Conservation (phyloP, 306 rosid genomes). For the Carpinus viminea region DNA sequence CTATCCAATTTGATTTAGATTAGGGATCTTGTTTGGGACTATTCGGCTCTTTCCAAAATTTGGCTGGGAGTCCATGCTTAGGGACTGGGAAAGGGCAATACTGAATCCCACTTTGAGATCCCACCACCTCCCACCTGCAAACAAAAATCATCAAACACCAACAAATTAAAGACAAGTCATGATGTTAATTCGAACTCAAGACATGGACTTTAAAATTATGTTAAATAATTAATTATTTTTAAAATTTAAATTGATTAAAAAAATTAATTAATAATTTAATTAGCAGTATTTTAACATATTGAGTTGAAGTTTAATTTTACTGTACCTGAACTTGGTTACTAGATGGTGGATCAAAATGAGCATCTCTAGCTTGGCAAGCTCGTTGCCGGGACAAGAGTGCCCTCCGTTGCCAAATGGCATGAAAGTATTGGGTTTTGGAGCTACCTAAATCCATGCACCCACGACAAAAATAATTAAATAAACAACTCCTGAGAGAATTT, state of each 20-base stretch:
- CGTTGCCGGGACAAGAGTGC: slow-evolving; percentile 92
- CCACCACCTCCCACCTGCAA: slow-evolving; percentile 87
- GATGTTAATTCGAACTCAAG: too few species aligned
- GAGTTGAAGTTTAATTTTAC: neutral
- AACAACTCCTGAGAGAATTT: neutral
- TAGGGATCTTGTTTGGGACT: slow-evolving; percentile 22
- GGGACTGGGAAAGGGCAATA: slow-evolving; percentile 95
- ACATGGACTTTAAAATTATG: too few species aligned
- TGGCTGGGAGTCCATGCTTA: slow-evolving; percentile 70
- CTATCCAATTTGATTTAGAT: neutral
- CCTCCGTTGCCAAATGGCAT: slow-evolving; percentile 92
- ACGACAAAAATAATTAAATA: slow-evolving; percentile 4
- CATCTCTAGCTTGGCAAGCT: slow-evolving; percentile 83
- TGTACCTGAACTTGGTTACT: slow-evolving; percentile 68
- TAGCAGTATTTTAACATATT: too few species aligned
- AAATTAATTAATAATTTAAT: too few species aligned
- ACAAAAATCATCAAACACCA: neutral
- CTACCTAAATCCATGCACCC: slow-evolving; percentile 37
- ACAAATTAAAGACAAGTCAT: too few species aligned
- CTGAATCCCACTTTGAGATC: slow-evolving; percentile 59
- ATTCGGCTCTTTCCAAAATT: slow-evolving; percentile 61
- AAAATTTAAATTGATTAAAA: too few species aligned
- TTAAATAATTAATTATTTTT: too few species aligned
- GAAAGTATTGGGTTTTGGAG: slow-evolving; percentile 76
- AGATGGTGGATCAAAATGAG: slow-evolving; percentile 69